Conservation (phyloP, 2,329 filamentous ascomycete species). For the Aspergillus sclerotialis region DNA sequence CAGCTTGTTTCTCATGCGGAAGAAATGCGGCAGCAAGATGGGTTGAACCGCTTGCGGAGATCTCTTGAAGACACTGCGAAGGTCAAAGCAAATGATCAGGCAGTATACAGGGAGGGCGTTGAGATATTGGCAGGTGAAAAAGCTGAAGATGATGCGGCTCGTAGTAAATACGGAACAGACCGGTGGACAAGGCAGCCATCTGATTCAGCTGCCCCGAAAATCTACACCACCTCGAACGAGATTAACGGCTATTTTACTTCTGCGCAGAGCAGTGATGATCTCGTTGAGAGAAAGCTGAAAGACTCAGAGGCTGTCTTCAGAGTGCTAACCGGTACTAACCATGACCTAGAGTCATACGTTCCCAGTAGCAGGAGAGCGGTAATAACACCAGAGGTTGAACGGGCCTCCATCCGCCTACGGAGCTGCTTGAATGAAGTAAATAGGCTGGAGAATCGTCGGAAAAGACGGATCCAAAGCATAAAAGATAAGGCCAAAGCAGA, state of each 20-base stretch:
- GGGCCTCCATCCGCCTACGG: conserved; percentile 68
- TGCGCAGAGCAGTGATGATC: conserved; percentile 58
- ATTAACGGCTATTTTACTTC: conserved; percentile 81
- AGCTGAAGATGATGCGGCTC: conserved; percentile 71
- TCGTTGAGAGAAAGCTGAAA: conserved; percentile 71
- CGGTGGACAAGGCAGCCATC: conserved; percentile 71
- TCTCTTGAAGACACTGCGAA: conserved; percentile 87
- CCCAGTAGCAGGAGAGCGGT: conserved; percentile 74
- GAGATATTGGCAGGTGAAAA: conserved; percentile 71
- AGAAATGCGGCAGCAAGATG: conserved; percentile 86
- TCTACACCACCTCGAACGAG: conserved; percentile 68
- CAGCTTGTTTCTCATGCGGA: conserved; percentile 84
- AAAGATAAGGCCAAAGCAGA: conserved; percentile 75
- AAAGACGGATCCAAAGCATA: conserved; percentile 71
- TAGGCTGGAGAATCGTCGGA: conserved; percentile 71
- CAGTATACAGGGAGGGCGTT: conserved; percentile 75
- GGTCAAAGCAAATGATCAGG: conserved; percentile 70
- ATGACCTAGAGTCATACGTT: conserved; percentile 78
- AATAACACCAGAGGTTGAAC: conserved; percentile 73
- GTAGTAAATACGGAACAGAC: conserved; percentile 76
- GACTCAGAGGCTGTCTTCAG: conserved; percentile 68
- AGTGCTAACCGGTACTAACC: conserved; percentile 71
- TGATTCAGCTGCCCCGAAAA: conserved; percentile 60
- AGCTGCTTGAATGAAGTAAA: conserved; percentile 77
- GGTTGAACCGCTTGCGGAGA: conserved; percentile 65